Base-by-base conservation (phyloP, 257 asterid species). In the Scutellaria minor region DNA sequence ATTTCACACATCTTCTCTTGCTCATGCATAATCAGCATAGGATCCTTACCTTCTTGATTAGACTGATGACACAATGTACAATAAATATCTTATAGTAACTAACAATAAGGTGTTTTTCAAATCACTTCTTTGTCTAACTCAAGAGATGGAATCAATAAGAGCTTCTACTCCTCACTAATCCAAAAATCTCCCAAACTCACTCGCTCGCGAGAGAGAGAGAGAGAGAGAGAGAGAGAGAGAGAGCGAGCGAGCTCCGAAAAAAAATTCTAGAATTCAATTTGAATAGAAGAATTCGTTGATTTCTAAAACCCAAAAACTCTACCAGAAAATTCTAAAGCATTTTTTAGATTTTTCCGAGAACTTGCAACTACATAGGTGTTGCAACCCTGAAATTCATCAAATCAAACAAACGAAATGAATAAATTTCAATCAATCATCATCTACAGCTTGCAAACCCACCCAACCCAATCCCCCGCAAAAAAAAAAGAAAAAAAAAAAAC, bases 301-400 rank as follows among this genome's bases (percentile, higher is more conserved):
- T 37, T 48, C 48, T 13, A 2, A 54, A 15, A 20, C 54, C 63
- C 27, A 24, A 24, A 51, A 72, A 40, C 20, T 44, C 72, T 37
- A 40, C 9, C 41, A 56, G 12, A 40, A 47, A 81, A 56, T 9
- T 9, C n/a, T 56, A 31, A 18, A 42, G 39, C 35, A 46, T 48
- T 66, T 55, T 27, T 31, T 47, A 9, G n/a, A 53, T 57, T 9
- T 4, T 69, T 24, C 18, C 0, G 20, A 14, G n/a, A 60, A 42
- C 7, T 48, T 22, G 6, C 0, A 11, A 22, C 42, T 11, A 35
- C 41, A 18, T 9, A 22, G 45, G 10, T 15, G 42, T 47, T 50
- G 40, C 66, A 61, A 20, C 15, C 69, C 63, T 72, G 41, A 58
- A 68, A 64, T 45, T 51, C 68, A 73, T 58, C 40, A 54, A 27